Conservation (phyloP, 2,329 filamentous ascomycete genomes). For the Bipolaris zeicola region DNA sequence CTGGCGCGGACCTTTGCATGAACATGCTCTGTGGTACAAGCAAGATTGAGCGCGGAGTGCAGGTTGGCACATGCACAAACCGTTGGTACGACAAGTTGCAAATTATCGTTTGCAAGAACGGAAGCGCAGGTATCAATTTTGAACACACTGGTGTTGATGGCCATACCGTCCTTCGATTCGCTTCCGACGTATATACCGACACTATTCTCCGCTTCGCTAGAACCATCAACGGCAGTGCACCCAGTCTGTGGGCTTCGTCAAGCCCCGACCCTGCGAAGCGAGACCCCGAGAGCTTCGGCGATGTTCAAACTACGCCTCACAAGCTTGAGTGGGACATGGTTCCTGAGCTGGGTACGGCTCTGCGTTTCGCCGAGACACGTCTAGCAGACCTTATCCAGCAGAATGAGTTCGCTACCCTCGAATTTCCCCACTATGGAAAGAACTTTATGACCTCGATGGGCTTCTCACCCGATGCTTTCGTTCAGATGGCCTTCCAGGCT, state of each 20-base stretch:
- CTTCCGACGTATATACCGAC: slow-evolving; percentile 95
- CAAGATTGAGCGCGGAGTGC: slow-evolving; percentile 87
- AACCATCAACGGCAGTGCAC: slow-evolving; percentile 92
- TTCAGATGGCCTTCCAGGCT: slow-evolving; percentile 98
- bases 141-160: slow-evolving; percentile 98
- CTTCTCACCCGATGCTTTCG: slow-evolving; percentile 94
- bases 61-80: slow-evolving; percentile 97
- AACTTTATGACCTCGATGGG: slow-evolving; percentile 98
- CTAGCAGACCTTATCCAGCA: slow-evolving; percentile 94
- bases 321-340: slow-evolving; percentile 98
- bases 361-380: slow-evolving; percentile 93
- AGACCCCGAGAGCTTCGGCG: slow-evolving; percentile 87
- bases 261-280: slow-evolving; percentile 93
- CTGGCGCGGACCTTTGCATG: slow-evolving; percentile 83
- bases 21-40: slow-evolving; percentile 99
- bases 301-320: slow-evolving; percentile 90
- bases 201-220: slow-evolving; percentile 95
- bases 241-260: slow-evolving; percentile 85
- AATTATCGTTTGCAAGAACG: slow-evolving; percentile 99
- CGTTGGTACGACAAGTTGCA: slow-evolving; percentile 99
- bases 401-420: slow-evolving; percentile 92
- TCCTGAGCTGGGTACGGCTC: slow-evolving; percentile 85
- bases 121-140: slow-evolving; percentile 97
- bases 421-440: slow-evolving; percentile 89
- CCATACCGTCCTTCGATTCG: slow-evolving; percentile 94